Percentiles rank a stretch among this genome's conserved stretches.
These are phyloP conservation scores for Phellinidium pouzarii DNA, from an alignment of 1,284 basidiomycete genomes.

Conservation along the genomic window DNA sequence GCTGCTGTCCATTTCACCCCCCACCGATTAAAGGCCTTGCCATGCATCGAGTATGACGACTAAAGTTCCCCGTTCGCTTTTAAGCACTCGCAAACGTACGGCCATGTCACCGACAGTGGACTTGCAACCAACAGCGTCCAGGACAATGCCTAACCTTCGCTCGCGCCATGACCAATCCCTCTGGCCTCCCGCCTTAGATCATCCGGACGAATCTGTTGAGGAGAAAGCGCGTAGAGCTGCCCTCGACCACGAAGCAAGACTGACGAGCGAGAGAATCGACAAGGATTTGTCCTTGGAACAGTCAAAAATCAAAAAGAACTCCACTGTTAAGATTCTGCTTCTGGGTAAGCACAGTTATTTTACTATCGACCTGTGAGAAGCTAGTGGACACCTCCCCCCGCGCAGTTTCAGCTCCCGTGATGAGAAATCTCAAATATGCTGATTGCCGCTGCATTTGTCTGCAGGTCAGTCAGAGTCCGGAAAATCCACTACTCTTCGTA, in stretches of 20 bases:
- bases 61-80: background rate
- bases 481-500: constrained; percentile 60
- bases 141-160: background rate
- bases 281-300: constrained; percentile 39
- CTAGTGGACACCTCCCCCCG: background rate
- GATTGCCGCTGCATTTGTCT: background rate
- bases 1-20: background rate
- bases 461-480: constrained; percentile 61
- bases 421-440: background rate
- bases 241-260: constrained; percentile 45
- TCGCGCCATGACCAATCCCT: constrained; percentile 3
- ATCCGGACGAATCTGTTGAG: constrained; percentile 28
- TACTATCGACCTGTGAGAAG: background rate
- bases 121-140: background rate
- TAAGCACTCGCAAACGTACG: background rate
- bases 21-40: background rate
- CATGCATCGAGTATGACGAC: constrained; percentile 1
- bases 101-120: background rate
- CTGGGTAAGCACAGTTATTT: constrained; percentile 47
- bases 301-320: constrained; percentile 33
- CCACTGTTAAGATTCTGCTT: constrained; percentile 43
- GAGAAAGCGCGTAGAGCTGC: constrained; percentile 34
- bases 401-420: background rate
- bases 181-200: constrained; percentile 12
- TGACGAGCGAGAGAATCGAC: constrained; percentile 50